Conservation (phyloP, 1,139 yeast genomes). For the Insectozyma bohioensis region DNA sequence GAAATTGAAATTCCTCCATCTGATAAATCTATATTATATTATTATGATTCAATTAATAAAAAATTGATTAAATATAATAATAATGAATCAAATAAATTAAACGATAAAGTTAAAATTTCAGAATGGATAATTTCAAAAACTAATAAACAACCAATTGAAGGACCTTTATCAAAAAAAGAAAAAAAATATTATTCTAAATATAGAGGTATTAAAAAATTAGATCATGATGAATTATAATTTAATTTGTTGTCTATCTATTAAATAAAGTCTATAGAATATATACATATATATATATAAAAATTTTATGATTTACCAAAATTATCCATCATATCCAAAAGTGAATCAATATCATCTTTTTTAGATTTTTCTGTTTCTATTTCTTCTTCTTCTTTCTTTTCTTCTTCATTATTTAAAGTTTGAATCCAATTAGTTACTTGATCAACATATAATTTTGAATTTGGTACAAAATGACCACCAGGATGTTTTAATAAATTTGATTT, state of each 20-base stretch:
- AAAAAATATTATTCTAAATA: constrained; percentile 30
- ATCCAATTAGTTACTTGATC: constrained; percentile 62
- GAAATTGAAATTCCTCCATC: constrained; percentile 22
- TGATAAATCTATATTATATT: constrained; percentile 29
- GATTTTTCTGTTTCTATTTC: constrained; percentile 10
- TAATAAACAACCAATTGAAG: constrained; percentile 35
- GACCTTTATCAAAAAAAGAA: constrained; percentile 35
- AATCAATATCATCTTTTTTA: constrained; percentile 29
- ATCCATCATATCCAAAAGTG: constrained; percentile 40
- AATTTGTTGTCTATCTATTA: background rate
- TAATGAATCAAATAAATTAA: constrained; percentile 23
- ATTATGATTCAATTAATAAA: constrained; percentile 23
- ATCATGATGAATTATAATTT: constrained; percentile 38
- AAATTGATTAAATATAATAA: constrained; percentile 23
- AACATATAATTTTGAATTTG: constrained; percentile 63
- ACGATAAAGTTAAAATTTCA: constrained; percentile 30
- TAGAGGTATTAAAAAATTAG: constrained; percentile 30
- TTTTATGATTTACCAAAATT: constrained; percentile 25
- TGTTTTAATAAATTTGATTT: constrained; percentile 56
- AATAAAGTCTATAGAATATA: constrained; percentile 5
- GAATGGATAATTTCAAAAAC: constrained; percentile 35
- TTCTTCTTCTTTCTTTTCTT: constrained; percentile 16
- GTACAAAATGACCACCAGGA: constrained; percentile 88
- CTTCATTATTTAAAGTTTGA: constrained; percentile 18
- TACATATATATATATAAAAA: constrained; percentile 4